Percentiles rank a stretch among this genome's conserved stretches.
phyloP scores from a whole-genome alignment of 106 monocot species.

The Narthecium ossifragum region DNA sequence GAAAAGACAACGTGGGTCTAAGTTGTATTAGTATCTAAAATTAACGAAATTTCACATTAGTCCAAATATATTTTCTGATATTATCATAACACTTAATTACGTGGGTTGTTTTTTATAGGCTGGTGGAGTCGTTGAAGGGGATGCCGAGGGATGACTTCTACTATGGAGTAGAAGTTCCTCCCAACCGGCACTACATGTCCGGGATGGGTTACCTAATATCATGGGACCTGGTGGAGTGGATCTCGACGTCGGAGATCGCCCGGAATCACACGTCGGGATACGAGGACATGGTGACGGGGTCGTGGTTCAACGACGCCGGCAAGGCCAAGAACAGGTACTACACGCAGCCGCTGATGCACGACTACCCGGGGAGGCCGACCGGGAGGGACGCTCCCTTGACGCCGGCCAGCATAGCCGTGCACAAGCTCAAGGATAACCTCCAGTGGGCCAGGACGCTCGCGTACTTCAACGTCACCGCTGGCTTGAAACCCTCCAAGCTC shows the following conservation, averaged over 20 bases:
- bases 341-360: constrained; percentile 12
- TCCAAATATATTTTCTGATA: too few species aligned
- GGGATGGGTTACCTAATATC: constrained; percentile 16
- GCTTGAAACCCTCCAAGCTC: constrained; percentile 10
- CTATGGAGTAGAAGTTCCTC: too few species aligned
- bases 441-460: constrained; percentile 3
- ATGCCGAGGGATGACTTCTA: constrained; percentile 17
- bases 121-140: constrained; percentile 13
- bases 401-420: constrained; percentile 7
- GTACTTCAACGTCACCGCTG: constrained; percentile 15
- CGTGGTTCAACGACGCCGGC: constrained; percentile 7
- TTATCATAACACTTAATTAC: too few species aligned
- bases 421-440: constrained; percentile 5
- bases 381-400: background rate
- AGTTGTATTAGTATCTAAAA: too few species aligned
- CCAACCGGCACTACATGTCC: too few species aligned
- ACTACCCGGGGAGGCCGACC: background rate
- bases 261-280: constrained; percentile 4
- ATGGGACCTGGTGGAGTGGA: constrained; percentile 21
- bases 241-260: constrained; percentile 8
- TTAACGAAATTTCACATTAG: too few species aligned
- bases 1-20: too few species aligned
- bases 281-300: constrained; percentile 6
- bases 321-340: constrained; percentile 11
- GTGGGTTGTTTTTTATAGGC: too few species aligned